Evolutionary conservation across 768 basidiomycete species (phyloP).

Genomic region (Suillus fuscotomentosus): DNA sequence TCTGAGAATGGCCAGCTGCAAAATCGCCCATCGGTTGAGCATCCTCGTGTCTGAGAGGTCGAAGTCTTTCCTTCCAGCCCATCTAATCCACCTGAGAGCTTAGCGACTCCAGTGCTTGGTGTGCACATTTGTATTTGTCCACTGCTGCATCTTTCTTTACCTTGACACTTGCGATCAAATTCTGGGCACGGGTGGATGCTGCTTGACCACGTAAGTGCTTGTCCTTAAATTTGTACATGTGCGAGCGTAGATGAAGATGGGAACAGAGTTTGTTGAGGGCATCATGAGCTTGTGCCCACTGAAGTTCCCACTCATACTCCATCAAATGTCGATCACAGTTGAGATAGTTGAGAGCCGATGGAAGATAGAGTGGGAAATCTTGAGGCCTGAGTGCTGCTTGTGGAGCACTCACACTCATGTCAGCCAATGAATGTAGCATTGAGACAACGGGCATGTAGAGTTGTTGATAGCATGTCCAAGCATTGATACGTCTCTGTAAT

Average conservation of each 20-base stretch:
- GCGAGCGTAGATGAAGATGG: constrained; percentile 4
- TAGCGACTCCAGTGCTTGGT: not conserved
- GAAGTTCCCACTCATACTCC: constrained; percentile 3
- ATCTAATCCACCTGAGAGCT: no score
- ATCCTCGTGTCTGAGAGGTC: no score
- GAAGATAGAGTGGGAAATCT: not conserved
- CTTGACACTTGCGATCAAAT: constrained; percentile 6
- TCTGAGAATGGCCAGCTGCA: no score
- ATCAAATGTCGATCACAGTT: not conserved
- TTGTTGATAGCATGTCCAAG: not conserved
- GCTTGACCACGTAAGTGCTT: constrained; percentile 13
- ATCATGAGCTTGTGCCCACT: constrained; percentile 14
- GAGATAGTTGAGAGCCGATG: not conserved
- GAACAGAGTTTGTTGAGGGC: constrained; percentile 4
- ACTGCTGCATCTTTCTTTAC: constrained; percentile 7
- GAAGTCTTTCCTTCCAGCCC: no score
- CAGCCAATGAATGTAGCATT: not conserved
- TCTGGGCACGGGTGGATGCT: constrained; percentile 4
- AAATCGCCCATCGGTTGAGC: no score
- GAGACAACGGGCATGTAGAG: not conserved
- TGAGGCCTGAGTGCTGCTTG: not conserved
- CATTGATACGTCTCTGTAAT: not conserved
- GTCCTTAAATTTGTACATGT: constrained; percentile 15
- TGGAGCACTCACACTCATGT: not conserved
- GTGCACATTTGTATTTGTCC: constrained; percentile 8